Evolutionary conservation across 768 basidiomycete genomes (phyloP), one percentile per base, ranked within the genome.

Genomic region (Megacollybia marginata): DNA sequence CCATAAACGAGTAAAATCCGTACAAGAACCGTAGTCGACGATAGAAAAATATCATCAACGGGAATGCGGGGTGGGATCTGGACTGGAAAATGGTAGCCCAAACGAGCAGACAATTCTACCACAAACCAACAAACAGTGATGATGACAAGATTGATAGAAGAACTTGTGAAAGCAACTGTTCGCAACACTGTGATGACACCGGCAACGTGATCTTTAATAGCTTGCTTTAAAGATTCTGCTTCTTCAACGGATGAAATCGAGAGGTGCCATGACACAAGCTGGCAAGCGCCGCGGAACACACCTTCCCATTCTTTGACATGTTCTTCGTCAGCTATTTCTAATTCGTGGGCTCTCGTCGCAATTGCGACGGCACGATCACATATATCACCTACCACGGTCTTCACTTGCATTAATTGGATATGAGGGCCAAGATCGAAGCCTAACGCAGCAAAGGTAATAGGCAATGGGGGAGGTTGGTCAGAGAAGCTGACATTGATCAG

Each of bases 111-210:
- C 16, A 85, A 48, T 57, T 86, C 85, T 32, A 89, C 67, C 3
- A 70, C 57, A 59, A 85, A 83, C 87, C 87, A 90, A 33, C 72
- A 68, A n/a, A 74, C 54, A 9, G 69, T 59, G 40, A 85, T 62
- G 3, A 67, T 68, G 18, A 75, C 65, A 3, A 56, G 51, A 54
- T 73, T 71, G 44, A 72, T 54, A 3, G 62, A 62, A 34, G 62
- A 54, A 9, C 65, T 50, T 2, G 55, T 62, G 1, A 66, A 61
- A 1, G 67, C 58, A 2, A 66, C 59, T 5, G 71, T 66, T 23
- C 69, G 65, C 46, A 80, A 61, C 13, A 63, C 62, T 18, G 64
- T 58, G 5, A 73, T 55, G 32, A 81, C 58, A 12, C 61, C 65
- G 34, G 62, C 55, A 36, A 74, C 55, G 8, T 73, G 65, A 20